Percentiles rank a stretch among this genome's conserved stretches.
Conservation (phyloP, 1,139 yeast genomes). For the Hansenula sp. region DNA sequence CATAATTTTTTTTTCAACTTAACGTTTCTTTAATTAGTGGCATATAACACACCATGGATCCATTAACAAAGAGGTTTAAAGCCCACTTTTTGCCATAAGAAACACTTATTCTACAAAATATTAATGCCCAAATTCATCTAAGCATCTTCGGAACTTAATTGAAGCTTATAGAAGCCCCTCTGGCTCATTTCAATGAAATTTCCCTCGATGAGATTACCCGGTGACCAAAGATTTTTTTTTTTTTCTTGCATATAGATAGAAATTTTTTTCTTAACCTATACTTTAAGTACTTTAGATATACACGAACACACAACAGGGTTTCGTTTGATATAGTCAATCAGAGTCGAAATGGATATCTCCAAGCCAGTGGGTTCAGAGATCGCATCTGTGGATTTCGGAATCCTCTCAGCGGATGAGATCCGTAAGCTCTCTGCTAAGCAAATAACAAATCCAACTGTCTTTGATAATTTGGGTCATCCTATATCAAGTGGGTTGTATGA, state of each 20-base stretch:
- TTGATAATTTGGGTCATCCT: constrained; percentile 96
- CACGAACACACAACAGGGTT: too few species aligned
- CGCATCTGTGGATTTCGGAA: constrained; percentile 87
- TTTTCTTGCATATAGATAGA: constrained; percentile 2
- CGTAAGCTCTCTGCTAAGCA: constrained; percentile 88
- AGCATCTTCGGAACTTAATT: too few species aligned
- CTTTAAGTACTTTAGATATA: background rate
- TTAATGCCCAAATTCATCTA: too few species aligned
- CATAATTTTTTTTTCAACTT: too few species aligned
- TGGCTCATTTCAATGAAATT: too few species aligned
- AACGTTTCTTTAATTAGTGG: too few species aligned
- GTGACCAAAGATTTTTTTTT: background rate
- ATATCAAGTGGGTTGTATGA: constrained; percentile 92
- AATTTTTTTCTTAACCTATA: constrained; percentile 3
- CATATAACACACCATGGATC: too few species aligned
- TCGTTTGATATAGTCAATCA: background rate
- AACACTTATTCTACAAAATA: too few species aligned
- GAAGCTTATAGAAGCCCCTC: background rate
- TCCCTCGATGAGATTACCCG: constrained; percentile 15
- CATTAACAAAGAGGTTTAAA: too few species aligned
- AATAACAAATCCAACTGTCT: constrained; percentile 89
- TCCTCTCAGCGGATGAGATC: constrained; percentile 77
- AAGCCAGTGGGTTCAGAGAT: constrained; percentile 96
- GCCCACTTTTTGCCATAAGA: too few species aligned
- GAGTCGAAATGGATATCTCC: constrained; percentile 76